A percentile compares a stretch with the other conserved stretches of the same genome.
phyloP scores from a whole-genome alignment of 139 green algal genomes.

The Micromonas commoda region DNA sequence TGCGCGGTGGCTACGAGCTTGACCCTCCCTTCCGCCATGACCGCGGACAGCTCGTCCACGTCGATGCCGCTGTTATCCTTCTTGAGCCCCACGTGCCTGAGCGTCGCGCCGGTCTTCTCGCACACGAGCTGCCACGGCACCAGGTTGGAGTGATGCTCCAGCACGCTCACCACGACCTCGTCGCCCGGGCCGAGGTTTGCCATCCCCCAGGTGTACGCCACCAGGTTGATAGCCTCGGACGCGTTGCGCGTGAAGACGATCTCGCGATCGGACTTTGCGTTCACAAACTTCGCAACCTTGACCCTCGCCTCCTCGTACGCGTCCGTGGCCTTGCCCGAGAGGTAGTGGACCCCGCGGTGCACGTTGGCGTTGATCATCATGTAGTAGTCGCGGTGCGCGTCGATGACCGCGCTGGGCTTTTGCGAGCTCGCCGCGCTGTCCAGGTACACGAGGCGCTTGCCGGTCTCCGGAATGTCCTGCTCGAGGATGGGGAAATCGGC shows the following conservation, averaged over 20 bases:
- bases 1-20: slow-evolving; percentile 86
- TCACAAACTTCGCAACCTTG: slow-evolving; percentile 87
- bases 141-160: slow-evolving; percentile 91
- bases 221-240: slow-evolving; percentile 94
- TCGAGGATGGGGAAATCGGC: slow-evolving; percentile 55
- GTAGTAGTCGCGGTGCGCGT: slow-evolving; percentile 68
- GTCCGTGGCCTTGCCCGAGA: slow-evolving; percentile 65
- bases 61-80: slow-evolving; percentile 38
- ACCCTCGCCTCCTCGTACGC: slow-evolving; percentile 78
- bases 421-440: slow-evolving; percentile 96
- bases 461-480: slow-evolving; percentile 62
- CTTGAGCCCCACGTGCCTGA: slow-evolving; percentile 50
- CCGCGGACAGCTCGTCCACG: slow-evolving; percentile 48
- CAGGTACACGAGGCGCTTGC: slow-evolving; percentile 85
- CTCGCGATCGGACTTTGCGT: slow-evolving; percentile 60
- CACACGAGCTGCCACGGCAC: slow-evolving; percentile 96
- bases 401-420: slow-evolving; percentile 64
- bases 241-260: slow-evolving; percentile 94
- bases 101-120: slow-evolving; percentile 64
- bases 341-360: slow-evolving; percentile 71
- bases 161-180: slow-evolving; percentile 77
- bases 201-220: slow-evolving; percentile 88
- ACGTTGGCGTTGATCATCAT: slow-evolving; percentile 90
- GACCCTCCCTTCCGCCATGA: slow-evolving; percentile 49
- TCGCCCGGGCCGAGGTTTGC: slow-evolving; percentile 77